phyloP scores from a whole-genome alignment of 75 land plant genomes.

The Pinus taeda region DNA sequence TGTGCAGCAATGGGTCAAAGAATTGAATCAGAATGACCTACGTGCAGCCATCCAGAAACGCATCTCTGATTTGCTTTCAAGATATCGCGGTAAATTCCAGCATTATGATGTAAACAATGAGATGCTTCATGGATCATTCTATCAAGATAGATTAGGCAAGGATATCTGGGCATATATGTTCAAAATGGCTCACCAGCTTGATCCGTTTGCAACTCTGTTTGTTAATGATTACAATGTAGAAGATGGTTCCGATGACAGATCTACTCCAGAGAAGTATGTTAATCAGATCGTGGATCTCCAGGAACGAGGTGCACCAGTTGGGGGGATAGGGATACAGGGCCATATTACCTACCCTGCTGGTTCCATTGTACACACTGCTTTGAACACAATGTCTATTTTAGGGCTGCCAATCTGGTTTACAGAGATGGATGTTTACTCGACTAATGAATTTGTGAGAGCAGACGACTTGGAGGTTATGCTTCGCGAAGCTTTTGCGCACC shows the following conservation, averaged over 20 bases:
- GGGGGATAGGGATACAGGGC: conserved; percentile 91
- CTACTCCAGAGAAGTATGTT: conserved; percentile 84
- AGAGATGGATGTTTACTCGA: conserved; percentile 83
- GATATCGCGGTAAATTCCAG: conserved; percentile 81
- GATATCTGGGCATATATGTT: conserved; percentile 79
- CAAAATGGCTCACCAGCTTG: conserved; percentile 68
- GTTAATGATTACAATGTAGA: conserved; percentile 95
- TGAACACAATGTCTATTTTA: conserved; percentile 63
- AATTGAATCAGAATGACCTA: conserved; percentile 47
- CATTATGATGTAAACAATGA: conserved; percentile 98
- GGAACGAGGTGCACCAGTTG: conserved; percentile 84
- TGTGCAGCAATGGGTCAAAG: conserved; percentile 65
- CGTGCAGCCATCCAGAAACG: conserved; percentile 70
- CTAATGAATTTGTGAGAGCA: conserved; percentile 80
- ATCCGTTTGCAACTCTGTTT: conserved; percentile 77
- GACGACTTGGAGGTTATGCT: conserved; percentile 94
- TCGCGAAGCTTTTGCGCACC: conserved; percentile 89
- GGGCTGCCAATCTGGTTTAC: conserved; percentile 96
- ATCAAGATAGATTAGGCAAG: conserved; percentile 66
- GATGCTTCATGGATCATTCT: conserved; percentile 95
- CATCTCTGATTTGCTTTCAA: conserved; percentile 53
- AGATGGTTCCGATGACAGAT: conserved; percentile 74
- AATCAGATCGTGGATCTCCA: conserved; percentile 67
- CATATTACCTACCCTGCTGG: conserved; percentile 80
- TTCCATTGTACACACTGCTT: conserved; percentile 55